These are phyloP conservation scores for Chlorophyllum brunneum DNA, from an alignment of 768 basidiomycete genomes.

Conservation along the genomic window DNA sequence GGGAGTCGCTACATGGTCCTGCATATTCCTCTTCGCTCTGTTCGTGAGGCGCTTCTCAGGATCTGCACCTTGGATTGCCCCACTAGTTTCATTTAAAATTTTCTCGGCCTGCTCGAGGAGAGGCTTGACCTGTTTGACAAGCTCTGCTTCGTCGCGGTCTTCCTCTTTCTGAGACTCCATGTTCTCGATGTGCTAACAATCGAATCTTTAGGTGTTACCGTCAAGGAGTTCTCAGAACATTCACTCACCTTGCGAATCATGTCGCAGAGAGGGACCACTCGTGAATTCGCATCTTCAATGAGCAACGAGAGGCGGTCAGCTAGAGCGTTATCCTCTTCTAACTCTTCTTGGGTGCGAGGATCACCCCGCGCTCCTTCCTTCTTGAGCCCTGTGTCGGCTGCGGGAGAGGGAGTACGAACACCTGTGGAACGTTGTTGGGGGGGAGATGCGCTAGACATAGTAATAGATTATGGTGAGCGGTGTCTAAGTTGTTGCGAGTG, in stretches of 20 bases:
- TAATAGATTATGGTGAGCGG: no score
- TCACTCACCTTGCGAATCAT: slow-evolving; percentile 33
- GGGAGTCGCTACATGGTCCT: slow-evolving; percentile 32
- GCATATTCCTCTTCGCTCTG: slow-evolving; percentile 29
- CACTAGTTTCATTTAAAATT: slow-evolving; percentile 34
- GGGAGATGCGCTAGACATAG: neutral
- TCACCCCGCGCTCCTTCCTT: slow-evolving; percentile 2
- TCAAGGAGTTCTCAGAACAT: neutral
- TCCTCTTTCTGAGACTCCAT: slow-evolving; percentile 31
- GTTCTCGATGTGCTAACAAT: slow-evolving; percentile 33
- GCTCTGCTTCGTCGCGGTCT: slow-evolving; percentile 29
- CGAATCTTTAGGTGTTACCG: neutral
- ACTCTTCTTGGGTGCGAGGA: slow-evolving; percentile 21
- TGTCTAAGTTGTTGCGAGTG: no score
- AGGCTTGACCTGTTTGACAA: slow-evolving; percentile 32
- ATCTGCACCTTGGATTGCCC: slow-evolving; percentile 32
- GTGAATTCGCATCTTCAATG: slow-evolving; percentile 31
- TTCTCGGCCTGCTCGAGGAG: slow-evolving; percentile 34
- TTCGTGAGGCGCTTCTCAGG: slow-evolving; percentile 31
- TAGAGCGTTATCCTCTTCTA: slow-evolving; percentile 23
- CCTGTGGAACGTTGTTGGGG: neutral
- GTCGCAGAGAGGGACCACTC: slow-evolving; percentile 26
- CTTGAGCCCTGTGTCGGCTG: neutral
- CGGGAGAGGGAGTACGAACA: neutral
- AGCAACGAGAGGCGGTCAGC: slow-evolving; percentile 30